Percentiles rank a stretch among this genome's conserved stretches.
Conservation (phyloP, 1,139 yeast species). For the Yamadazyma buinensis region DNA sequence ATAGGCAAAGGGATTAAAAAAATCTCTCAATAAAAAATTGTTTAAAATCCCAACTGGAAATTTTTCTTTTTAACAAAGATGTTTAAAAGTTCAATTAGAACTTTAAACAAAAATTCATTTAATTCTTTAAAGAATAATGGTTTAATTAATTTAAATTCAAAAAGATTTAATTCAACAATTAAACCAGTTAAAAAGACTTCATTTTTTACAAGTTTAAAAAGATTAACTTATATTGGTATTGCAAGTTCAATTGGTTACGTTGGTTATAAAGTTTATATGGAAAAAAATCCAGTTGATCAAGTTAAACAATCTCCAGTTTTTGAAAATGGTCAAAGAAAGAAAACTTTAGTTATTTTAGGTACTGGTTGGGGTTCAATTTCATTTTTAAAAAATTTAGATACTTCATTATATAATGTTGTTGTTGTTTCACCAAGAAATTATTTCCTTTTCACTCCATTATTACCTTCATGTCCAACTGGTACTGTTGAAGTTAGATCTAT, state of each 20-base stretch:
- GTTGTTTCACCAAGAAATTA: slow-evolving; percentile 93
- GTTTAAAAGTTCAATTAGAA: no score
- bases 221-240: slow-evolving; percentile 24
- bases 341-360: slow-evolving; percentile 85
- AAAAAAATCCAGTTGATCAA: slow-evolving; percentile 59
- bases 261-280: slow-evolving; percentile 55
- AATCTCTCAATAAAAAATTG: no score
- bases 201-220: slow-evolving; percentile 29
- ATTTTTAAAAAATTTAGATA: slow-evolving; percentile 78
- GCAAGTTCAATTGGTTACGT: slow-evolving; percentile 45
- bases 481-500: slow-evolving; percentile 88
- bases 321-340: slow-evolving; percentile 71
- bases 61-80: background rate
- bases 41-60: background rate
- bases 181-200: slow-evolving; percentile 11
- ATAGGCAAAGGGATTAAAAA: no score
- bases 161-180: slow-evolving; percentile 13
- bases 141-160: background rate
- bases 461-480: slow-evolving; percentile 94
- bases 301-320: slow-evolving; percentile 52
- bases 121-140: background rate
- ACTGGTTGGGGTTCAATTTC: slow-evolving; percentile 94
- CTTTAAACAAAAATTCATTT: no score
- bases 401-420: slow-evolving; percentile 81
- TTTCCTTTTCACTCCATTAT: slow-evolving; percentile 88